Conservation (phyloP, 176 grass and related monocot genomes). For the Hordeum marinum region DNA sequence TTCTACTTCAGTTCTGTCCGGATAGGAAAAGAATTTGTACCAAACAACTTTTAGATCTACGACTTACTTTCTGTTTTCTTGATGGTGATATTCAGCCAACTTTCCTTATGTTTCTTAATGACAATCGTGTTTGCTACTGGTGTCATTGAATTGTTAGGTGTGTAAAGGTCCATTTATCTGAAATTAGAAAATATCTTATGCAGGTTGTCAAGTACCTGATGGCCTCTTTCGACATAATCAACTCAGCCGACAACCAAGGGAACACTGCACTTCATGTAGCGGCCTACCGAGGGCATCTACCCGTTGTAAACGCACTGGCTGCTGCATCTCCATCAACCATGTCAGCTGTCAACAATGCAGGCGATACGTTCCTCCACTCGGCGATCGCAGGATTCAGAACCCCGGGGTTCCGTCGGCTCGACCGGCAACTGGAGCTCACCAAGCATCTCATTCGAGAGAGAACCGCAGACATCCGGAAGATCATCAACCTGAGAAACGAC, state of each 20-base stretch:
- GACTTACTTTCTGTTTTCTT: background rate
- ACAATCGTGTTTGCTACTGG: background rate
- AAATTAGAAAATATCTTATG: slow-evolving; percentile 4
- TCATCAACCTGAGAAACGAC: slow-evolving; percentile 74
- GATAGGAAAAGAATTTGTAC: background rate
- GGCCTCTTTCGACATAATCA: slow-evolving; percentile 49
- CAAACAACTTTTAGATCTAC: background rate
- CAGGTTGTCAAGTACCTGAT: slow-evolving; percentile 73
- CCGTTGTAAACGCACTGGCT: slow-evolving; percentile 56
- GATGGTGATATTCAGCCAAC: slow-evolving; percentile 1
- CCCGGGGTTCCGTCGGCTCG: slow-evolving; percentile 74
- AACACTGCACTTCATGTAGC: slow-evolving; percentile 93
- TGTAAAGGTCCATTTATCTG: background rate
- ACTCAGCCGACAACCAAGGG: slow-evolving; percentile 66
- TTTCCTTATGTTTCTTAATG: slow-evolving; percentile 13
- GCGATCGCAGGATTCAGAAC: slow-evolving; percentile 87
- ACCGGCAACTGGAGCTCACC: slow-evolving; percentile 79
- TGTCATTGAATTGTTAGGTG: slow-evolving; percentile 5
- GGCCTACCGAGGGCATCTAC: slow-evolving; percentile 68
- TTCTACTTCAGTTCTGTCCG: slow-evolving; percentile 15
- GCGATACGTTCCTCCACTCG: slow-evolving; percentile 88
- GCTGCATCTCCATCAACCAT: slow-evolving; percentile 50
- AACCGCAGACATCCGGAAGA: slow-evolving; percentile 37
- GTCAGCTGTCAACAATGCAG: slow-evolving; percentile 48
- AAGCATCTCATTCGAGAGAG: slow-evolving; percentile 51